Percentiles rank a stretch among this genome's conserved stretches.
These are phyloP conservation scores for Trifolium repens DNA, from an alignment of 306 rosid species.

Conservation along the genomic window DNA sequence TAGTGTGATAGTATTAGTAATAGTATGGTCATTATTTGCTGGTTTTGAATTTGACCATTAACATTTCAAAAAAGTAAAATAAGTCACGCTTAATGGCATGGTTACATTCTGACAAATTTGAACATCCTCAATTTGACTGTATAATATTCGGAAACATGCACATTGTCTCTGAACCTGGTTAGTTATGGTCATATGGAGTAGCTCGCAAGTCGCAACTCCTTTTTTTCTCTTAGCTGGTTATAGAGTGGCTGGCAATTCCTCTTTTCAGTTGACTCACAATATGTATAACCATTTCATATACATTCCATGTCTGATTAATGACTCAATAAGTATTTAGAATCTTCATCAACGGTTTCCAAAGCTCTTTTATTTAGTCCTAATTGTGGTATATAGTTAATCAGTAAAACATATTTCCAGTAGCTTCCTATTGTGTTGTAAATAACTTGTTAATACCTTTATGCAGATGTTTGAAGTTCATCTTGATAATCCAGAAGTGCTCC, in stretches of 20 bases:
- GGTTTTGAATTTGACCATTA: slow-evolving; percentile 19
- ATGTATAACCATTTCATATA: neutral
- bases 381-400: slow-evolving; percentile 26
- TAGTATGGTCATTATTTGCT: slow-evolving; percentile 12
- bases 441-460: slow-evolving; percentile 35
- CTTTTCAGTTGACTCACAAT: neutral
- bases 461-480: slow-evolving; percentile 94
- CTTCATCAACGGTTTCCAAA: neutral
- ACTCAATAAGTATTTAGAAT: neutral
- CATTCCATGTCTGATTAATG: neutral
- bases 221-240: slow-evolving; percentile 1
- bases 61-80: neutral
- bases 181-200: neutral
- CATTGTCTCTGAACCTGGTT: neutral
- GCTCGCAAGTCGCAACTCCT: neutral
- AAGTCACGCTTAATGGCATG: neutral
- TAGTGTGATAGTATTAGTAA: slow-evolving; percentile 15
- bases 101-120: slow-evolving; percentile 1
- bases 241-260: slow-evolving; percentile 8
- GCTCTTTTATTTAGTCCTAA: neutral
- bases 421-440: slow-evolving; percentile 33
- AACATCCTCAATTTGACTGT: neutral
- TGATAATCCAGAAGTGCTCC: slow-evolving; percentile 85
- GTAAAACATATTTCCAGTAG: slow-evolving; percentile 24
- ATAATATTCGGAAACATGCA: neutral